Evolutionary conservation across 257 asterid genomes (phyloP).

Genomic region (Avicennia marina): DNA sequence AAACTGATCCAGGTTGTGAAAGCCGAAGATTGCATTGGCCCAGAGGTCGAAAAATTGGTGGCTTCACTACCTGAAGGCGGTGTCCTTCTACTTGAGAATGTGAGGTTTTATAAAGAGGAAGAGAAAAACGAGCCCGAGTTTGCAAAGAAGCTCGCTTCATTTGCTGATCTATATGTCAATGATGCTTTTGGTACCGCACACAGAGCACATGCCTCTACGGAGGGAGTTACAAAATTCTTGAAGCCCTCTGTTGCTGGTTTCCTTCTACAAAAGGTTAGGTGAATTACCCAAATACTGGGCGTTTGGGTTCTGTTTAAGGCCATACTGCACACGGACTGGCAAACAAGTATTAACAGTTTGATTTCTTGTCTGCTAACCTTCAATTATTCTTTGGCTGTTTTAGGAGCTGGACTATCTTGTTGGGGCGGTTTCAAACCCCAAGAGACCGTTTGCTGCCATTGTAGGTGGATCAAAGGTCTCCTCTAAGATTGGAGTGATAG

Average conservation of each 20-base stretch:
- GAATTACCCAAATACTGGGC: too few relatives aligned
- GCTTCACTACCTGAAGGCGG: constrained; percentile 67
- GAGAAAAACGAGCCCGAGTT: constrained; percentile 65
- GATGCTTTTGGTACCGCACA: constrained; percentile 71
- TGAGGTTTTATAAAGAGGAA: constrained; percentile 89
- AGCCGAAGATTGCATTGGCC: constrained; percentile 87
- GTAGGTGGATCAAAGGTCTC: constrained; percentile 96
- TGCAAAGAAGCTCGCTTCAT: constrained; percentile 84
- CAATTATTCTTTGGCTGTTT: too few relatives aligned
- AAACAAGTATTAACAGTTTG: neutral
- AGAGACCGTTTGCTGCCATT: constrained; percentile 84
- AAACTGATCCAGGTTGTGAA: constrained; percentile 48
- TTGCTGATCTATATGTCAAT: constrained; percentile 78
- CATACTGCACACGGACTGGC: too few relatives aligned
- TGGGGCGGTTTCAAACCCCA: constrained; percentile 76
- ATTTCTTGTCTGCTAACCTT: too few relatives aligned
- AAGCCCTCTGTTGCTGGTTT: constrained; percentile 86
- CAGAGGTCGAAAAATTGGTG: constrained; percentile 79
- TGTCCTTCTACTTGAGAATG: constrained; percentile 82
- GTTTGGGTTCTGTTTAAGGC: too few relatives aligned
- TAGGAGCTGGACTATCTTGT: constrained; percentile 33
- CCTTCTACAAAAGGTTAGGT: too few relatives aligned
- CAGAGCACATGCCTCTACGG: constrained; percentile 93
- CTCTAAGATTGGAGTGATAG: constrained; percentile 85
- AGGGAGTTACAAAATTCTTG: constrained; percentile 83